These are phyloP conservation scores for Cucurbita maxima DNA, from an alignment of 306 rosid genomes.

Conservation along the genomic window DNA sequence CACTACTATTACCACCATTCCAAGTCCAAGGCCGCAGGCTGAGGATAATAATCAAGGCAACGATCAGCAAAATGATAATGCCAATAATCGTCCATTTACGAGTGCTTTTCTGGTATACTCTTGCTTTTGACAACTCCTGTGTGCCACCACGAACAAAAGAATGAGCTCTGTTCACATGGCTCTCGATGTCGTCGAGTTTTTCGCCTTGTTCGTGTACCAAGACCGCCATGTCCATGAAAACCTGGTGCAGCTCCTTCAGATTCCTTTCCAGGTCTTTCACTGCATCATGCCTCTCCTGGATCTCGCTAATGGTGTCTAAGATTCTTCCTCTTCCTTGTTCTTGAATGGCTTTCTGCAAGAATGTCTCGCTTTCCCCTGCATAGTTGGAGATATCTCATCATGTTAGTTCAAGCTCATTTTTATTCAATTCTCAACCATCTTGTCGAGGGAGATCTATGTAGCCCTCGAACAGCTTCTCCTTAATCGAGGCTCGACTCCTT, in stretches of 20 bases:
- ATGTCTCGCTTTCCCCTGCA: constrained; percentile 82
- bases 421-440: not conserved
- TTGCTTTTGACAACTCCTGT: constrained; percentile 36
- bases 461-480: no score
- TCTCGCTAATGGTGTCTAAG: constrained; percentile 66
- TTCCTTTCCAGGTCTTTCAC: constrained; percentile 68
- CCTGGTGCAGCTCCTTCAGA: constrained; percentile 74
- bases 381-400: not conserved
- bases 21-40: constrained; percentile 30
- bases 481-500: no score
- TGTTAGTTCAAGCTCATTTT: not conserved
- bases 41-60: constrained; percentile 35
- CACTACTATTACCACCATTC: not conserved
- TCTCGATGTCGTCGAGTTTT: constrained; percentile 71
- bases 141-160: constrained; percentile 51
- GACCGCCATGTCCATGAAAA: constrained; percentile 89
- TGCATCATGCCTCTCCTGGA: constrained; percentile 75
- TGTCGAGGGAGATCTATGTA: no score
- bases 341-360: constrained; percentile 68
- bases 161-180: constrained; percentile 53
- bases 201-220: constrained; percentile 69
- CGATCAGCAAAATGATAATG: constrained; percentile 36
- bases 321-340: constrained; percentile 67
- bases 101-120: constrained; percentile 36
- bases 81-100: constrained; percentile 45